Evolutionary conservation across 2,329 filamentous ascomycete species (phyloP).

Genomic region (Fusarium verticillioides): DNA sequence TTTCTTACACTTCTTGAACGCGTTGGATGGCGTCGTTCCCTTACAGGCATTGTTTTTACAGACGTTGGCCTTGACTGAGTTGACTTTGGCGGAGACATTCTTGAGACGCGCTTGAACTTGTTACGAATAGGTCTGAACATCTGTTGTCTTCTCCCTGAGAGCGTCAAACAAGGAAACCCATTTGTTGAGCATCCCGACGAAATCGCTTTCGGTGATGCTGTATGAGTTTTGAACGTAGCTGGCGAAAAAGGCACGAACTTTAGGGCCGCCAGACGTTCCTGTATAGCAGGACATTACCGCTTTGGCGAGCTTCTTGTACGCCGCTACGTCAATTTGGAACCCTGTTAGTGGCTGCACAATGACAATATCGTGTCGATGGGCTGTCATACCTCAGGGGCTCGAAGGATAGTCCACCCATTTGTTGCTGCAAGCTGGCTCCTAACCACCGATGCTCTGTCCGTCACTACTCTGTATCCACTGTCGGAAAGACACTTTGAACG

Average conservation of each 20-base stretch:
- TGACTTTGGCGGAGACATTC: conserved; percentile 3
- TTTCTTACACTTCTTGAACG: background rate
- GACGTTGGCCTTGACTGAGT: background rate
- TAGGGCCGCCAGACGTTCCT: background rate
- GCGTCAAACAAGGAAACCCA: conserved; percentile 5
- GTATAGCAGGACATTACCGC: background rate
- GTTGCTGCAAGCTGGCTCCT: background rate
- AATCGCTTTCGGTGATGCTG: conserved; percentile 9
- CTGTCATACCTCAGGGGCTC: background rate
- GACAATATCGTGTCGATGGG: background rate
- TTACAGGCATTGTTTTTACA: background rate
- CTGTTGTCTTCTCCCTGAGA: conserved; percentile 9
- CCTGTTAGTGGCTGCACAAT: background rate
- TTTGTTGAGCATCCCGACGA: conserved; percentile 9
- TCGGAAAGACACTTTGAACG: background rate
- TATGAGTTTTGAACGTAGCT: conserved; percentile 9
- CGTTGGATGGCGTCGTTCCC: background rate
- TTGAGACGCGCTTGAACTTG: conserved; percentile 12
- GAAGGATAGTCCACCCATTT: conserved; percentile 1
- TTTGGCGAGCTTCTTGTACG: background rate
- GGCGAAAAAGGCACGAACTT: conserved; percentile 3
- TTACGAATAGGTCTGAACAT: conserved; percentile 7
- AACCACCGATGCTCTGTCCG: background rate
- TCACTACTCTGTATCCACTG: background rate
- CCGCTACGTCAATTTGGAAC: background rate